Evolutionary conservation across 163 green algal species (phyloP).

Genomic region (Chloromonas sp.): DNA sequence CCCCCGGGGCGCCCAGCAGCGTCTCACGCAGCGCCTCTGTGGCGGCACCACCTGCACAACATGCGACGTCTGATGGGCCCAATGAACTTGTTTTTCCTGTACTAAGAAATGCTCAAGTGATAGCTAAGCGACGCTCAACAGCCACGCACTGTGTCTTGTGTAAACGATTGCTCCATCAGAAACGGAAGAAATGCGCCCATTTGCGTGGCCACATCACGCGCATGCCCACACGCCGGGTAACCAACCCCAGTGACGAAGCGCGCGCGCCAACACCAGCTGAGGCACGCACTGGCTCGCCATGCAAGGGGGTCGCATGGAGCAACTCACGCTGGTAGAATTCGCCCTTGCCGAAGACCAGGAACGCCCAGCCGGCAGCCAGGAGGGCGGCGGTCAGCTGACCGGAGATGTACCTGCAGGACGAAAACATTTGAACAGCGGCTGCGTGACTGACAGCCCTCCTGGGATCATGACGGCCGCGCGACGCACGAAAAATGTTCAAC

Average conservation of each 20-base stretch:
- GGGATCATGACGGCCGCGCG: too few relatives aligned
- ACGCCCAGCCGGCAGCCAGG: slow-evolving; percentile 1
- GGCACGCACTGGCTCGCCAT: neutral
- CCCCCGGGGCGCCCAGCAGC: neutral
- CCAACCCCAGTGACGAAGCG: neutral
- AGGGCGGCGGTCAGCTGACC: slow-evolving; percentile 8
- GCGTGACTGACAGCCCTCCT: too few relatives aligned
- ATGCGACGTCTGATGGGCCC: too few relatives aligned
- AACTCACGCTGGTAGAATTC: slow-evolving; percentile 12
- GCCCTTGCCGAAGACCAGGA: slow-evolving; percentile 8
- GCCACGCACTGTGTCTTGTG: too few relatives aligned
- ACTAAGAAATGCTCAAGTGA: too few relatives aligned
- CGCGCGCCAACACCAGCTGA: neutral
- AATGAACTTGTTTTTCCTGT: too few relatives aligned
- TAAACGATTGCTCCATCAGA: too few relatives aligned
- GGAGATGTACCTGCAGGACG: slow-evolving; percentile 4
- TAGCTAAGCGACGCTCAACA: too few relatives aligned
- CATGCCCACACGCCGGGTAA: neutral
- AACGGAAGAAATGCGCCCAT: too few relatives aligned
- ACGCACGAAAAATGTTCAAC: too few relatives aligned
- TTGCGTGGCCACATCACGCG: too few relatives aligned
- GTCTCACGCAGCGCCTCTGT: neutral
- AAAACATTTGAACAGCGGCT: too few relatives aligned
- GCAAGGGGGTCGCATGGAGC: neutral
- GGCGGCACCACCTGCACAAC: neutral